phyloP scores from a whole-genome alignment of 2,329 filamentous ascomycete genomes.

The Cladosporium sp. region DNA sequence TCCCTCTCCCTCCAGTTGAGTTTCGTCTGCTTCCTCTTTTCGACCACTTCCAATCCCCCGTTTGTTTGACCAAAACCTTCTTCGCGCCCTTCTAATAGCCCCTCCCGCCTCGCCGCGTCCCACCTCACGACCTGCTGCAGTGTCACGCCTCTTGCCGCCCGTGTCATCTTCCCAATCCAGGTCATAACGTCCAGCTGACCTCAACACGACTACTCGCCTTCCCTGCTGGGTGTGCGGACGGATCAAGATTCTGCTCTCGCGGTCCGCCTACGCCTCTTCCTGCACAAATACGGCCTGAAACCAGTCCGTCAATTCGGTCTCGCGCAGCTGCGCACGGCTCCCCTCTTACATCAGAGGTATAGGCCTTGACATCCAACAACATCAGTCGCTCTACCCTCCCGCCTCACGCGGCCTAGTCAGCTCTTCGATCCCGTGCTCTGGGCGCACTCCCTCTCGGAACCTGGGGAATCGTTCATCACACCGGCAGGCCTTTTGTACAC shows the following conservation, averaged over 20 bases:
- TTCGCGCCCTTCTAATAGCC: neutral
- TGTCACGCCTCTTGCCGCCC: conserved; percentile 15
- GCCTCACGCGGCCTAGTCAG: conserved; percentile 17
- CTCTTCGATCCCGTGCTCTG: neutral
- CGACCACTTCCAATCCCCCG: neutral
- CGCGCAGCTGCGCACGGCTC: conserved; percentile 12
- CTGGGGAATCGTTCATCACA: conserved; percentile 14
- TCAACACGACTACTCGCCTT: neutral
- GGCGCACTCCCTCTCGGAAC: neutral
- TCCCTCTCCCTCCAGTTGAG: neutral
- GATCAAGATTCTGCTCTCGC: neutral
- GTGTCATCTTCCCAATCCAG: conserved; percentile 10
- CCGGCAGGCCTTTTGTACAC: conserved; percentile 10
- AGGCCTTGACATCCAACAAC: conserved; percentile 12
- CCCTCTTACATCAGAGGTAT: conserved; percentile 11
- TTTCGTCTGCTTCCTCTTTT: neutral
- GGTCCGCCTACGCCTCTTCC: conserved; percentile 14
- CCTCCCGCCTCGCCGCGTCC: neutral
- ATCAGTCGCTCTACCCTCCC: conserved; percentile 7
- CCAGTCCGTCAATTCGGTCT: conserved; percentile 1
- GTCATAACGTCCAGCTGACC: conserved; percentile 15
- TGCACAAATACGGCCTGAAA: conserved; percentile 18
- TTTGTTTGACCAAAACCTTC: neutral
- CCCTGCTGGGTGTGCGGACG: neutral
- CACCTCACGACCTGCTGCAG: conserved; percentile 8